Conservation (phyloP, 2,329 filamentous ascomycete species). For the Penicillium digitatum region DNA sequence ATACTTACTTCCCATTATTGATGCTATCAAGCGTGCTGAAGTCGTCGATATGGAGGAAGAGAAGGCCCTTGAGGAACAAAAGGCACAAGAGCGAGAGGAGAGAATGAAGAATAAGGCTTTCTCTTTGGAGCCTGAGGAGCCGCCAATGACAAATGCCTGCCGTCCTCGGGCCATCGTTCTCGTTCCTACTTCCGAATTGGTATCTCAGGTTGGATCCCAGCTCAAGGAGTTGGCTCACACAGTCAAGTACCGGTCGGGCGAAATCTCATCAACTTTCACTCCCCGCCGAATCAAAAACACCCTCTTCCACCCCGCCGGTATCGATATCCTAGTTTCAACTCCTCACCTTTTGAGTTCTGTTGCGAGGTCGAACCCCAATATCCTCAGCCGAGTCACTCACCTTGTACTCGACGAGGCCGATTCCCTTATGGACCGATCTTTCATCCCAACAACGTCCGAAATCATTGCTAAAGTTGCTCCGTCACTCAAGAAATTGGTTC, state of each 20-base stretch:
- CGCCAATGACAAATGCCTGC: constrained; percentile 65
- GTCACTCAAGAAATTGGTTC: constrained; percentile 77
- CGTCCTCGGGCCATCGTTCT: constrained; percentile 80
- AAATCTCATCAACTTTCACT: constrained; percentile 73
- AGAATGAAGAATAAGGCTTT: constrained; percentile 56
- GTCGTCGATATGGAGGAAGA: constrained; percentile 60
- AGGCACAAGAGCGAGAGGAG: constrained; percentile 51
- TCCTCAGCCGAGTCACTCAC: constrained; percentile 85
- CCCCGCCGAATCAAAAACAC: constrained; percentile 77
- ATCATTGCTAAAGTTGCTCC: constrained; percentile 79
- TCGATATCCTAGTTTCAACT: constrained; percentile 83
- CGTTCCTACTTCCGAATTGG: constrained; percentile 87
- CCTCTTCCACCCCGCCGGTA: constrained; percentile 73
- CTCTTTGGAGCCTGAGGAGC: constrained; percentile 56
- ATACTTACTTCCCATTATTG: constrained; percentile 78
- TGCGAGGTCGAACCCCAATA: constrained; percentile 81
- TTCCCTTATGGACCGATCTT: constrained; percentile 89
- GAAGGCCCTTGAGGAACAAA: constrained; percentile 50
- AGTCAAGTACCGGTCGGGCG: constrained; percentile 79
- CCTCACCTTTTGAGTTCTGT: constrained; percentile 87
- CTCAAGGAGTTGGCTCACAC: constrained; percentile 79
- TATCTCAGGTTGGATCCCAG: constrained; percentile 76
- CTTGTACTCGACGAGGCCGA: constrained; percentile 94
- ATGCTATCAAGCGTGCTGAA: constrained; percentile 78
- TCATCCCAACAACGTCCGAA: constrained; percentile 73